Conservation (phyloP, 2,329 filamentous ascomycete genomes). For the Aciculosporium take region DNA sequence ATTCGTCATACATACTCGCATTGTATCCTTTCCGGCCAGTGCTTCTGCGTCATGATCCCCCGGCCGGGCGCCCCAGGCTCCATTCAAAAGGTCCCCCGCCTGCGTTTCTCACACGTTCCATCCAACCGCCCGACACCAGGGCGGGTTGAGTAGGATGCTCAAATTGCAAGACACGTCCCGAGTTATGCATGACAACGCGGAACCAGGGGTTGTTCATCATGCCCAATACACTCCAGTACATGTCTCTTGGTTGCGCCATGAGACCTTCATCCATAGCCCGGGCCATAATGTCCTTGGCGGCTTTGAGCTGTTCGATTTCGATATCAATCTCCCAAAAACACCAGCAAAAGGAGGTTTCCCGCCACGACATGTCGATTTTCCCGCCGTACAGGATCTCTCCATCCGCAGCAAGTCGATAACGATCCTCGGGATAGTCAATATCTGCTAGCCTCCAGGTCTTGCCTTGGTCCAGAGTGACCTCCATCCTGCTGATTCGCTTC, state of each 20-base stretch:
- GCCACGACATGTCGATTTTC: constrained; percentile 63
- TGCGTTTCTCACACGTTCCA: constrained; percentile 75
- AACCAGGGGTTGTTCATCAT: constrained; percentile 99
- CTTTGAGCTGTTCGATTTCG: constrained; percentile 42
- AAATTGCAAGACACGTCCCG: constrained; percentile 50
- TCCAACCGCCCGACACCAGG: constrained; percentile 71
- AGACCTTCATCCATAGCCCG: constrained; percentile 83
- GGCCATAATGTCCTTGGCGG: constrained; percentile 60
- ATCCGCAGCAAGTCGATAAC: constrained; percentile 51
- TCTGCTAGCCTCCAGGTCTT: constrained; percentile 65
- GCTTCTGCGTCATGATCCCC: constrained; percentile 32
- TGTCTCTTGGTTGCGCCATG: constrained; percentile 75
- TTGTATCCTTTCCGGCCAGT: constrained; percentile 32
- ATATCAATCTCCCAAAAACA: constrained; percentile 77
- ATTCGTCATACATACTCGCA: constrained; percentile 67
- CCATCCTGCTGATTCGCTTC: constrained; percentile 66
- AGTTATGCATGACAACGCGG: constrained; percentile 59
- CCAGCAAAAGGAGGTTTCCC: constrained; percentile 79
- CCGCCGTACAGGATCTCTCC: constrained; percentile 58
- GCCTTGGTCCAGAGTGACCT: constrained; percentile 72
- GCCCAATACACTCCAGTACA: constrained; percentile 90
- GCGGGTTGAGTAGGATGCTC: constrained; percentile 81
- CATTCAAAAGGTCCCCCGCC: constrained; percentile 67
- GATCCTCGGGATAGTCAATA: constrained; percentile 73
- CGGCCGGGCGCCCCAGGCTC: constrained; percentile 67